phyloP scores from a whole-genome alignment of 2,329 filamentous ascomycete genomes.

The Fusarium tanahbumbuense region DNA sequence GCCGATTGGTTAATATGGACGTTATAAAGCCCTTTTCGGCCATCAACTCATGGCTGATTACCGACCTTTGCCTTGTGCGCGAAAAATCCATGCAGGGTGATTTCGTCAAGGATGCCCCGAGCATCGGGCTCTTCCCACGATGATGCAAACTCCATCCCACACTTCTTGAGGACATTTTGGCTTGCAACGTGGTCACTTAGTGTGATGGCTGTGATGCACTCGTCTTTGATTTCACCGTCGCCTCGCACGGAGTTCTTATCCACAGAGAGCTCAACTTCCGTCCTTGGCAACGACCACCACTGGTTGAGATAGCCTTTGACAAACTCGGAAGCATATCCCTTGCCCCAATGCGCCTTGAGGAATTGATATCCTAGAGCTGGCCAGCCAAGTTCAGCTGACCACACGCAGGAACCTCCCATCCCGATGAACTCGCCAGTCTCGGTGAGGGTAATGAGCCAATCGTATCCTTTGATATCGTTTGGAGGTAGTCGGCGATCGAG shows the following conservation, averaged over 20 bases:
- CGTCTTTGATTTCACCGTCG: slow-evolving; percentile 49
- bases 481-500: slow-evolving; percentile 60
- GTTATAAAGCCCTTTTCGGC: slow-evolving; percentile 10
- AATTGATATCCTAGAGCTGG: slow-evolving; percentile 71
- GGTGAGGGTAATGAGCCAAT: slow-evolving; percentile 64
- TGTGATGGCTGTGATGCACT: slow-evolving; percentile 61
- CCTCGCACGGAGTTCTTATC: slow-evolving; percentile 52
- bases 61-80: slow-evolving; percentile 15
- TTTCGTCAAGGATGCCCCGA: slow-evolving; percentile 25
- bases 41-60: background rate
- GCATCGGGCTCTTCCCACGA: slow-evolving; percentile 51
- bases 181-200: slow-evolving; percentile 64
- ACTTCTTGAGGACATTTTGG: slow-evolving; percentile 66
- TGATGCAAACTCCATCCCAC: slow-evolving; percentile 63
- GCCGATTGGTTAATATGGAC: slow-evolving; percentile 20
- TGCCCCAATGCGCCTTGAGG: slow-evolving; percentile 64
- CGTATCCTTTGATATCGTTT: slow-evolving; percentile 64
- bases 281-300: slow-evolving; percentile 64
- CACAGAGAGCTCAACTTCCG: slow-evolving; percentile 58
- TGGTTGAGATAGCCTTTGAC: slow-evolving; percentile 58
- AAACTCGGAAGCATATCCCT: slow-evolving; percentile 68
- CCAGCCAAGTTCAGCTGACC: slow-evolving; percentile 59
- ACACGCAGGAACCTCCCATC: slow-evolving; percentile 57
- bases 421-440: slow-evolving; percentile 65
- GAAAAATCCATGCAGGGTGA: slow-evolving; percentile 45